phyloP scores from a whole-genome alignment of 768 basidiomycete species.

The Lactifluus hygrophoroides region DNA sequence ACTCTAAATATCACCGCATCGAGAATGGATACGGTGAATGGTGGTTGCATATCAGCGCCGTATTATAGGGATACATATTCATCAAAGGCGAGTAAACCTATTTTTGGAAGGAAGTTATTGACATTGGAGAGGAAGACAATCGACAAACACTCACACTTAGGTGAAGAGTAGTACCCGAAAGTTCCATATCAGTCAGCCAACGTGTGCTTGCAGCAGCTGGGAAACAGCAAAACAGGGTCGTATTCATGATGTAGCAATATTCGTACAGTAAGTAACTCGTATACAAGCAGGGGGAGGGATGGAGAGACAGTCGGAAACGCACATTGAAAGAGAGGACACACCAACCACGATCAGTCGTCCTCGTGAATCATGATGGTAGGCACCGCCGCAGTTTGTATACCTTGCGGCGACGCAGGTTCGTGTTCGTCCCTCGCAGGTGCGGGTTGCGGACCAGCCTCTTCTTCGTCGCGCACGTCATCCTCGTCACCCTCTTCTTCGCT shows the following conservation, averaged over 20 bases:
- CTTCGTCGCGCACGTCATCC: constrained; percentile 16
- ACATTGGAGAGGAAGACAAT: background rate
- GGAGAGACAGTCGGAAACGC: background rate
- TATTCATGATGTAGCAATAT: background rate
- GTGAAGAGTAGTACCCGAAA: background rate
- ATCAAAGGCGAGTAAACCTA: background rate
- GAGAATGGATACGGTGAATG: too few species aligned
- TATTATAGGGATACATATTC: background rate
- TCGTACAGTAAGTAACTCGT: background rate
- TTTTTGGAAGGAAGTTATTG: background rate
- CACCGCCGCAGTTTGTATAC: constrained; percentile 27
- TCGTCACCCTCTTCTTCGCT: constrained; percentile 33
- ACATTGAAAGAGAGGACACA: background rate
- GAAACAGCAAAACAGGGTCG: background rate
- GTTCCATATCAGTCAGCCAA: background rate
- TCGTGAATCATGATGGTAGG: constrained; percentile 42
- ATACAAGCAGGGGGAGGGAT: too few species aligned
- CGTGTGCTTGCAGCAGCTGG: background rate
- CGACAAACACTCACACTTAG: background rate
- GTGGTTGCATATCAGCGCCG: background rate
- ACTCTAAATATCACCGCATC: background rate
- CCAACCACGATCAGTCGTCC: constrained; percentile 32
- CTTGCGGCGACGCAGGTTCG: constrained; percentile 2
- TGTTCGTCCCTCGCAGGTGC: constrained; percentile 1
- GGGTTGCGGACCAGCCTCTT: constrained; percentile 22